A percentile compares a stretch with the other conserved stretches of the same genome.
Conservation (phyloP, 176 grass and related monocot genomes). For the Chloris gayana region DNA sequence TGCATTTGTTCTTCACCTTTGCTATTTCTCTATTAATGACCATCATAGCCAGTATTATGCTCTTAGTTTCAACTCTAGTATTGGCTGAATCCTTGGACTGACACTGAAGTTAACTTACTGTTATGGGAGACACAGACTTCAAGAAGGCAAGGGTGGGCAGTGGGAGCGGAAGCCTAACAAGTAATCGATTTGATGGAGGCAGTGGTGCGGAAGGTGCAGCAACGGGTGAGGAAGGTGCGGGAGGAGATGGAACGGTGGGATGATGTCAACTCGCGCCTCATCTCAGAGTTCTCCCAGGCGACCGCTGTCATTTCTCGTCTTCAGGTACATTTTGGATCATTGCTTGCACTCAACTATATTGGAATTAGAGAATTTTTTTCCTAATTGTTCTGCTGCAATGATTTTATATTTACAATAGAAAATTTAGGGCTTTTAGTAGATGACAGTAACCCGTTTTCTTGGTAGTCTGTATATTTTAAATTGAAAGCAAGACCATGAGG, state of each 20-base stretch:
- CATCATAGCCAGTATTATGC: background rate
- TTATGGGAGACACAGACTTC: background rate
- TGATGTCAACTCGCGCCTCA: slow-evolving; percentile 53
- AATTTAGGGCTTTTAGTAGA: background rate
- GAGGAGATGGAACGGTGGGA: slow-evolving; percentile 70
- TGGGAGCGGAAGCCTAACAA: background rate
- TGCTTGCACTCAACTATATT: background rate
- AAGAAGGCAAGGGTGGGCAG: background rate
- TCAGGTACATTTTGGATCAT: slow-evolving; percentile 43
- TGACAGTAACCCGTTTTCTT: background rate
- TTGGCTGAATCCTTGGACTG: background rate
- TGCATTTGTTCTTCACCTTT: background rate
- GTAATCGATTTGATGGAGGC: slow-evolving; percentile 46
- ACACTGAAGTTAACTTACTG: background rate
- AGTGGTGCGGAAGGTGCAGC: slow-evolving; percentile 69
- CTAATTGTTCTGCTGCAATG: background rate
- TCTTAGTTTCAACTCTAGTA: background rate
- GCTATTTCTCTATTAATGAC: background rate
- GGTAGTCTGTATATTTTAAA: background rate
- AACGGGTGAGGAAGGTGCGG: slow-evolving; percentile 51
- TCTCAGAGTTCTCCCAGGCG: slow-evolving; percentile 62
- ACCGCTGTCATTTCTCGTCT: slow-evolving; percentile 58
- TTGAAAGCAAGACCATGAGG: background rate
- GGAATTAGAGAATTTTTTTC: background rate
- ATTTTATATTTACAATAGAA: background rate